Evolutionary conservation across 2,329 filamentous ascomycete genomes (phyloP), one percentile per base, ranked within the genome.

Genomic region (Penicillium griseofulvum): DNA sequence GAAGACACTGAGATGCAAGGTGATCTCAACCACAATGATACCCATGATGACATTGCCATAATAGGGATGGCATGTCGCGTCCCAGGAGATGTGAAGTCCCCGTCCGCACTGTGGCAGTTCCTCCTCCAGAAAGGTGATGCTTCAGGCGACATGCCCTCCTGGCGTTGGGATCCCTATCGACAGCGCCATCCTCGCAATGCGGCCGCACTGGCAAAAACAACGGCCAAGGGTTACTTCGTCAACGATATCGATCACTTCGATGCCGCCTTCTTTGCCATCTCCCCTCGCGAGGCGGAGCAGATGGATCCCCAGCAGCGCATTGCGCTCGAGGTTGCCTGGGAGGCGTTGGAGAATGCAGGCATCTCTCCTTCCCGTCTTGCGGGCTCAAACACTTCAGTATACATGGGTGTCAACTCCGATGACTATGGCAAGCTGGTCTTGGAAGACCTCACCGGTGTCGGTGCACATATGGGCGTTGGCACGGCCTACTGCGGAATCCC

Each of bases 361-460:
- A 41, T 41, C 19, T 41, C 38, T 41, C 38, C 38, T 16, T 41
- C 19, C 38, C 12, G 12, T 10, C 38, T 41, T 22, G 38, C 38
- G 4, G 38, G 38, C 9, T 29, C 42, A 22, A 29, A 28, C 11
- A 31, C 42, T 8, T 45, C 42, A 19, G 42, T 33, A 12, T 29
- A 28, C 5, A 31, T 28, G 17, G 42, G 42, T 33, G 38, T 41
- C 38, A 41, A 41, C 19, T 68, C 67, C 1, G 68, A 73, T 51
- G 74, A 76, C 54, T 76, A 76, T 52, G 65, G 64, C 6, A 66
- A 66, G 41, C 62, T 73, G 3, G 37, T 75, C 5, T 59, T 75
- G 6, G 73, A 76, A 52, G 74, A 77, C 48, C 49, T 75, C 5
- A 66, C 68, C 0, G 63, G 68, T 16, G 65, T 76, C 16, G 70